Evolutionary conservation across 345 rosid species (phyloP), one percentile per base, ranked within the genome.

Genomic region (Passiflora organensis): DNA sequence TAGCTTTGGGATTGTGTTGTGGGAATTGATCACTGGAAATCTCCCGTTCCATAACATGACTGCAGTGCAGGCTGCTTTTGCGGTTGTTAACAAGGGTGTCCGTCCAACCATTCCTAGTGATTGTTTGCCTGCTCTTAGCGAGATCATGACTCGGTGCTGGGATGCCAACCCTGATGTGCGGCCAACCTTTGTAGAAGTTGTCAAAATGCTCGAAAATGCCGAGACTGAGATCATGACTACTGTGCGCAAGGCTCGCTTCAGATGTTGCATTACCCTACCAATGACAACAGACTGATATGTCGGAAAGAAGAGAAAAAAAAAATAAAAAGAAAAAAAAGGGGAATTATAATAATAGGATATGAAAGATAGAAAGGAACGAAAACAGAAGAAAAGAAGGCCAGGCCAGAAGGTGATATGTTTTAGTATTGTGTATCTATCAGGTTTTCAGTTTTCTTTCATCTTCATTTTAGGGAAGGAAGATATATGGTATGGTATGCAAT

Each of bases 31-130:
- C 16, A 67, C 72, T 1, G 72, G 72, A 16, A 15, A 55, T 52
- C 66, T 67, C 34, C 72, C 72, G 10, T 67, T 67, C 62, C 72
- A 60, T 47, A 67, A 67, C 53, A 67, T 67, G 72, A 60, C 63
- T 16, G 72, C 72, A 41, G 72, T 67, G 41, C 72, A 67, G 61
- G 72, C 72, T 20, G 72, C 72, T 32, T 67, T 67, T 48, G 72
- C 72, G 5, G 72, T 67, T 6, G 72, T 67, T 18, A 67, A 67
- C 66, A 67, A 67, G 51, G 62, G 62, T 4, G 72, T 55, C 1
- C 37, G 72, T 22, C 72, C 72, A 6, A 51, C 61, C 4, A 67
- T 67, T 13, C 72, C 72, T 0, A 48, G 50, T 20, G 72, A 67
- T 45, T 67, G 67, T 28, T 45, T 67, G 12, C 72, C 72, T 13